phyloP scores from a whole-genome alignment of 2,329 filamentous ascomycete genomes.

The Trichophyton schoenleinii region DNA sequence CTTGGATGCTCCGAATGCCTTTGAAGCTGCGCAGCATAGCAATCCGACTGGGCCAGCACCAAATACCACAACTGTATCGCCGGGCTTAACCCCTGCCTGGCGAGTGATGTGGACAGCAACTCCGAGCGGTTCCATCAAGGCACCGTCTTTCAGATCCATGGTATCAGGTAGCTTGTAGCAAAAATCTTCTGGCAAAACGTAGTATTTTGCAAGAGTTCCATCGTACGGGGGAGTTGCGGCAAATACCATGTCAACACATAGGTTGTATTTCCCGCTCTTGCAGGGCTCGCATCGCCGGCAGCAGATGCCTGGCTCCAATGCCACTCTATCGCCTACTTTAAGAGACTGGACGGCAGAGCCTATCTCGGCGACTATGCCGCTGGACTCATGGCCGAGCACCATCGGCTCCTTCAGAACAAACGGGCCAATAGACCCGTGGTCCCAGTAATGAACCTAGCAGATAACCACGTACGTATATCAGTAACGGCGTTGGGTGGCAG shows the following conservation, averaged over 20 bases:
- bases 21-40: constrained; percentile 73
- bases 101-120: constrained; percentile 76
- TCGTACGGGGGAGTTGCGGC: constrained; percentile 89
- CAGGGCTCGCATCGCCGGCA: constrained; percentile 55
- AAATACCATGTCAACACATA: constrained; percentile 78
- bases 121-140: constrained; percentile 75
- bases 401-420: constrained; percentile 36
- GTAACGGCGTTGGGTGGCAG: neutral
- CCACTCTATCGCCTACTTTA: constrained; percentile 51
- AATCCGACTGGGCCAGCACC: constrained; percentile 80
- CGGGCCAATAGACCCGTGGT: constrained; percentile 34
- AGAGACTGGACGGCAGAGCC: constrained; percentile 52
- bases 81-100: constrained; percentile 59
- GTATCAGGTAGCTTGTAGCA: constrained; percentile 77
- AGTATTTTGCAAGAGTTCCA: constrained; percentile 81
- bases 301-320: constrained; percentile 56
- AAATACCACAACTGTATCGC: constrained; percentile 69
- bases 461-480: too few species aligned
- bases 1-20: constrained; percentile 70
- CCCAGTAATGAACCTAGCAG: constrained; percentile 36
- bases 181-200: constrained; percentile 71
- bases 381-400: constrained; percentile 58
- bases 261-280: constrained; percentile 54
- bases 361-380: constrained; percentile 57
- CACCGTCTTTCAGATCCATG: constrained; percentile 73